phyloP scores from a whole-genome alignment of 2,329 filamentous ascomycete species.

The Talaromyces sp. region DNA sequence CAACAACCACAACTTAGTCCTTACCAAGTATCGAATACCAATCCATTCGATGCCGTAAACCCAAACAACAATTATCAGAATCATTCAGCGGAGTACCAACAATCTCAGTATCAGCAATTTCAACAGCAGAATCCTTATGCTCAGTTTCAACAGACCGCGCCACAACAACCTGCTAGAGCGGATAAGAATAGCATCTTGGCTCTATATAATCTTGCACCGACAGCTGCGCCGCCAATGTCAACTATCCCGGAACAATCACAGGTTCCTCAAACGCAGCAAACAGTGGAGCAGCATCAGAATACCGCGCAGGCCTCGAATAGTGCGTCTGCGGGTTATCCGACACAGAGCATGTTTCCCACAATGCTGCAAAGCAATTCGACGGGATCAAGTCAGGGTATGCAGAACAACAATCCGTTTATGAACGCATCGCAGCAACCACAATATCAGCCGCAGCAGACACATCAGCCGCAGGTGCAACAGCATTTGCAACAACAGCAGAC shows the following conservation, averaged over 20 bases:
- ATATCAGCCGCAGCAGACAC: not conserved
- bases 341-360: slow-evolving; percentile 24
- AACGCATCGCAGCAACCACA: slow-evolving; percentile 5
- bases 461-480: not conserved
- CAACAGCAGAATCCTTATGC: slow-evolving; percentile 23
- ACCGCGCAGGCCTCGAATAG: slow-evolving; percentile 22
- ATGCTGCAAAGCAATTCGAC: slow-evolving; percentile 29
- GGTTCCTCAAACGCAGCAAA: slow-evolving; percentile 24
- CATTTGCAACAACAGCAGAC: slow-evolving; percentile 9
- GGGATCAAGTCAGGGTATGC: slow-evolving; percentile 23
- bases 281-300: slow-evolving; percentile 18
- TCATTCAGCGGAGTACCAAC: slow-evolving; percentile 25
- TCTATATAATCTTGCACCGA: slow-evolving; percentile 44
- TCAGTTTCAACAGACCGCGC: slow-evolving; percentile 25
- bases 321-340: slow-evolving; percentile 23
- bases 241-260: slow-evolving; percentile 35
- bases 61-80: slow-evolving; percentile 27
- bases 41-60: slow-evolving; percentile 34
- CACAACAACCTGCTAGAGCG: slow-evolving; percentile 43
- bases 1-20: slow-evolving; percentile 25
- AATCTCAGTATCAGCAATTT: slow-evolving; percentile 22
- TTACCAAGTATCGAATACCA: slow-evolving; percentile 24
- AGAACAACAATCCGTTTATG: not conserved
- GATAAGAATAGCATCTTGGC: slow-evolving; percentile 49
- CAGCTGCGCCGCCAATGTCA: slow-evolving; percentile 26